phyloP scores from a whole-genome alignment of 139 green algal species.

The Yamagishiella unicocca region DNA sequence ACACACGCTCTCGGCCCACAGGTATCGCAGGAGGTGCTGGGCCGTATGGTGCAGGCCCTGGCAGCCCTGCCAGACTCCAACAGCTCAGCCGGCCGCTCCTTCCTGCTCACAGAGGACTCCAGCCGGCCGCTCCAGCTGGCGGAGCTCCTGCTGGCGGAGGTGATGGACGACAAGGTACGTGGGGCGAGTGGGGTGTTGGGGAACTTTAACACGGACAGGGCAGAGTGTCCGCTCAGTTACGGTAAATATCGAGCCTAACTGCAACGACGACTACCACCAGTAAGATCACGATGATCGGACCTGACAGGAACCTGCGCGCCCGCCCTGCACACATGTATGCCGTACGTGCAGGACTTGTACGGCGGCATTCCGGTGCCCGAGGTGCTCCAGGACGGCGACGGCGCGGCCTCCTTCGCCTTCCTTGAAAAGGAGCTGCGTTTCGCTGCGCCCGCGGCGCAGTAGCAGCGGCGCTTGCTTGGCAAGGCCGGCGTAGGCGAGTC shows the following conservation, averaged over 20 bases:
- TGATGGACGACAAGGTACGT: constrained; percentile 75
- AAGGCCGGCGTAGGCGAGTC: no score
- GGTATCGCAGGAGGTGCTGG: constrained; percentile 78
- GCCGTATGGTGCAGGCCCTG: constrained; percentile 93
- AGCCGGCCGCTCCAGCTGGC: constrained; percentile 83
- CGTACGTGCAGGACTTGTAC: constrained; percentile 78
- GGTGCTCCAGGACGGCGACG: constrained; percentile 61
- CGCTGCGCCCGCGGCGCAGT: background rate
- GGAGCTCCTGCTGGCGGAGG: constrained; percentile 57
- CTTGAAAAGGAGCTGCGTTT: constrained; percentile 67
- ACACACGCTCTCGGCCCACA: background rate
- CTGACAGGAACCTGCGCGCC: no score
- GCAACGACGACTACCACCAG: no score
- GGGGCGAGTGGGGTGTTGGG: no score
- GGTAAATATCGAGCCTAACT: no score
- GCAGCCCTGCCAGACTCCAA: constrained; percentile 90
- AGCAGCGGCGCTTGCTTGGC: no score
- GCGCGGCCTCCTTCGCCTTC: constrained; percentile 69
- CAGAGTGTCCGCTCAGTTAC: no score
- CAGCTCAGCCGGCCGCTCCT: constrained; percentile 81
- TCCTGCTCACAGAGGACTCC: constrained; percentile 98
- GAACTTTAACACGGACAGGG: no score
- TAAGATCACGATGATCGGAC: no score
- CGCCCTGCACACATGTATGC: background rate
- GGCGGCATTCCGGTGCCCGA: constrained; percentile 74